phyloP scores from a whole-genome alignment of 352 stramenopile genomes.

The Aphanomyces euteiches region DNA sequence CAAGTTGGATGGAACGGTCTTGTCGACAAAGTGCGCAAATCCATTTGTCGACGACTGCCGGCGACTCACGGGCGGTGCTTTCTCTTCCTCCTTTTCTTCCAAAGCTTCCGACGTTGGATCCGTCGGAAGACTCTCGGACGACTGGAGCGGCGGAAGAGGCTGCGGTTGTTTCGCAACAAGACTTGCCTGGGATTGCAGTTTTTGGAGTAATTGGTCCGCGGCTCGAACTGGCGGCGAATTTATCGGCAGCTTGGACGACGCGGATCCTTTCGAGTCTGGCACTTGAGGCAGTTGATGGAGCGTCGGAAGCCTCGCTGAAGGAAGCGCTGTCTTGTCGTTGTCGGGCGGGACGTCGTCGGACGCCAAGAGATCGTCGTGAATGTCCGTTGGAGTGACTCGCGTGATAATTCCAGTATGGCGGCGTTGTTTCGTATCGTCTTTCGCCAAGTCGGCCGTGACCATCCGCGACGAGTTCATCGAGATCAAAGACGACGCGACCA shows the following conservation, averaged over 20 bases:
- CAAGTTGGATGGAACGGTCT: conserved; percentile 34
- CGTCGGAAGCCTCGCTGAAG: background rate
- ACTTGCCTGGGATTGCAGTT: background rate
- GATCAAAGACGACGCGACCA: background rate
- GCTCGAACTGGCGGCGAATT: background rate
- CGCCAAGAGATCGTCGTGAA: background rate
- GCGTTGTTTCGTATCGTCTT: background rate
- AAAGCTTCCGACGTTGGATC: background rate
- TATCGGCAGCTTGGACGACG: background rate
- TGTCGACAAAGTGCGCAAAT: background rate
- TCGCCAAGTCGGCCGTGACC: background rate
- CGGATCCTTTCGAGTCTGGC: background rate
- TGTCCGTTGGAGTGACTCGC: background rate
- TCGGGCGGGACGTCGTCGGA: conserved; percentile 24
- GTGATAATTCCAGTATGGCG: background rate
- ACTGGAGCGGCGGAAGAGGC: background rate
- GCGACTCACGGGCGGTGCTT: background rate
- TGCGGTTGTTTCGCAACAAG: background rate
- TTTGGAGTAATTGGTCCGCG: background rate
- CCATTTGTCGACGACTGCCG: background rate
- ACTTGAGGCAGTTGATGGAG: background rate
- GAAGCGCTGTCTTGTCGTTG: conserved; percentile 45
- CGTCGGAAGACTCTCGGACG: background rate
- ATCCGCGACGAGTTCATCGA: background rate
- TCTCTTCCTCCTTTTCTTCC: background rate